Evolutionary conservation across 2,329 filamentous ascomycete genomes (phyloP).

Genomic region (Hymenoscyphus infarciens): DNA sequence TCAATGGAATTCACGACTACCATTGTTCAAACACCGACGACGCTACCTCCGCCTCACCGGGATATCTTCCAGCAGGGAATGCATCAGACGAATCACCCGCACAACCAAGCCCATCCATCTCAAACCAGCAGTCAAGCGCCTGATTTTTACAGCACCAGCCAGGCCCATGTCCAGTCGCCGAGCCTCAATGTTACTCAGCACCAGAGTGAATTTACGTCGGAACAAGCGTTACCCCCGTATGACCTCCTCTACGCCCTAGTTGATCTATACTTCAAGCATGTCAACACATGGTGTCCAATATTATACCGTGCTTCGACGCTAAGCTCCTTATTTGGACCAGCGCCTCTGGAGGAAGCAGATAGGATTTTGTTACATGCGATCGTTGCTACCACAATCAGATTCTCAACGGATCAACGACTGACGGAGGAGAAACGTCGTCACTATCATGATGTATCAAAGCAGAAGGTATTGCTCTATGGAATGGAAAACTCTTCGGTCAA

Average conservation of each 20-base stretch:
- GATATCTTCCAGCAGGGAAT: slow-evolving; percentile 50
- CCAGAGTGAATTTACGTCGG: slow-evolving; percentile 47
- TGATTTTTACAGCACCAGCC: slow-evolving; percentile 34
- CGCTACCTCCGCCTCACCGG: slow-evolving; percentile 37
- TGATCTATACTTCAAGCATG: slow-evolving; percentile 74
- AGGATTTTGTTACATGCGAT: slow-evolving; percentile 82
- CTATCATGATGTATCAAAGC: slow-evolving; percentile 78
- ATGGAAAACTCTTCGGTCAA: slow-evolving; percentile 89
- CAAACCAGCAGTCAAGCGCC: slow-evolving; percentile 27
- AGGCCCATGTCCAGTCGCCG: slow-evolving; percentile 53
- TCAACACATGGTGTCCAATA: slow-evolving; percentile 85
- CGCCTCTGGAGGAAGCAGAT: slow-evolving; percentile 74
- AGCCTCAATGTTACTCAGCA: slow-evolving; percentile 49
- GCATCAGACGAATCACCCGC: slow-evolving; percentile 32
- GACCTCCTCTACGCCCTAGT: slow-evolving; percentile 70
- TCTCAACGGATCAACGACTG: slow-evolving; percentile 72
- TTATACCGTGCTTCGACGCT: slow-evolving; percentile 80
- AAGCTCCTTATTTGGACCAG: slow-evolving; percentile 75
- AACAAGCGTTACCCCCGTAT: slow-evolving; percentile 70
- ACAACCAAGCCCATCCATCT: slow-evolving; percentile 21
- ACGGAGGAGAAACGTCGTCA: slow-evolving; percentile 68
- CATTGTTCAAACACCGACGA: slow-evolving; percentile 42
- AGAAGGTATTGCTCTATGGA: slow-evolving; percentile 81
- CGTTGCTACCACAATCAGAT: slow-evolving; percentile 81
- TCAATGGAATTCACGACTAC: slow-evolving; percentile 46